A percentile compares a stretch with the other conserved stretches of the same genome.
phyloP scores from a whole-genome alignment of 257 asterid genomes.

The Solanum sparsipilum region DNA sequence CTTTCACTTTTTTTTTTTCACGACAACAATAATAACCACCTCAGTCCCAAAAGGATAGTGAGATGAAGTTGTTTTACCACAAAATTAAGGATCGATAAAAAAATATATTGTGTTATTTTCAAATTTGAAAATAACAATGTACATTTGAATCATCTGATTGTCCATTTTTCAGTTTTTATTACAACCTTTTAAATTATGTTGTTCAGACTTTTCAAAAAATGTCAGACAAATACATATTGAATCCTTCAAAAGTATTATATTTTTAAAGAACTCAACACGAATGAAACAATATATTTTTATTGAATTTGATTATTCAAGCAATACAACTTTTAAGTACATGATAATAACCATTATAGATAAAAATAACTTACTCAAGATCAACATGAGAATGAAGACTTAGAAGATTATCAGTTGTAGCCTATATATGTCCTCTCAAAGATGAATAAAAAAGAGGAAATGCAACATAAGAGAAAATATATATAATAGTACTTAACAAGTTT shows the following conservation, averaged over 20 bases:
- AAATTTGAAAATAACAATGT: too few relatives aligned
- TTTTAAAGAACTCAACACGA: too few relatives aligned
- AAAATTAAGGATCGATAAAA: not conserved
- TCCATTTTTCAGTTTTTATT: too few relatives aligned
- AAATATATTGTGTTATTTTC: too few relatives aligned
- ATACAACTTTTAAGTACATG: too few relatives aligned
- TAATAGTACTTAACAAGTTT: not conserved
- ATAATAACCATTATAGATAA: not conserved
- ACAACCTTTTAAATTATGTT: too few relatives aligned
- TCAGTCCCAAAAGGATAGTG: not conserved
- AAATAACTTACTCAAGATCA: not conserved
- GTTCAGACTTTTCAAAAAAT: fast-evolving
- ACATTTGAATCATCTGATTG: too few relatives aligned
- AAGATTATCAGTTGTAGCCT: not conserved
- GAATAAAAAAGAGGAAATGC: not conserved
- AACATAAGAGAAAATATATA: not conserved
- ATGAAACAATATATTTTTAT: fast-evolving
- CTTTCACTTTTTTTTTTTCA: not conserved
- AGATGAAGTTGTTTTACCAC: not conserved
- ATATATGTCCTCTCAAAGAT: not conserved
- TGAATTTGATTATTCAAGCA: too few relatives aligned
- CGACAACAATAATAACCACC: not conserved
- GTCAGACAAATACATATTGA: too few relatives aligned
- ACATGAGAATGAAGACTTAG: not conserved
- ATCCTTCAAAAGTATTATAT: too few relatives aligned